Conservation (phyloP, 2,329 filamentous ascomycete species). For the Epichloe gansuensis region DNA sequence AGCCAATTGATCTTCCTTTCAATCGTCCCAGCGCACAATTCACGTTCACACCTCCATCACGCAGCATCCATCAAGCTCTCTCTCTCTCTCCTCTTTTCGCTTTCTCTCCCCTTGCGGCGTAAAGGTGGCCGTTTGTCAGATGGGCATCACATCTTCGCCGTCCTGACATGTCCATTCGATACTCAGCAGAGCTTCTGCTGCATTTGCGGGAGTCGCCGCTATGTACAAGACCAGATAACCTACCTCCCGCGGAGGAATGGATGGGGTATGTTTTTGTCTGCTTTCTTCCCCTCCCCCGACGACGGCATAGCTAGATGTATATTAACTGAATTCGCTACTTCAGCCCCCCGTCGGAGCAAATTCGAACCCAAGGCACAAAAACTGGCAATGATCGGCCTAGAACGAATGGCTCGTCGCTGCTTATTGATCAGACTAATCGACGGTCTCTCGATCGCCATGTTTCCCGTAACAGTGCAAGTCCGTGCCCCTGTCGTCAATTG, state of each 20-base stretch:
- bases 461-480: constrained; percentile 46
- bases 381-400: constrained; percentile 30
- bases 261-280: constrained; percentile 58
- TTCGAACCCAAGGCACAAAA: constrained; percentile 30
- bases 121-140: constrained; percentile 16
- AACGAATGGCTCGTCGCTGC: constrained; percentile 29
- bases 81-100: neutral
- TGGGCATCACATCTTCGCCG: constrained; percentile 24
- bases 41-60: neutral
- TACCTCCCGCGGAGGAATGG: constrained; percentile 86
- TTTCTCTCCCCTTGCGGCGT: constrained; percentile 7
- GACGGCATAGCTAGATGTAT: neutral
- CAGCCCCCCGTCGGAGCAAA: constrained; percentile 33
- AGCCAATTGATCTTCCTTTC: neutral
- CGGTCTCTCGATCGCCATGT: constrained; percentile 40
- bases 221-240: constrained; percentile 62
- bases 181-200: constrained; percentile 64
- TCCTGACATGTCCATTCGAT: constrained; percentile 45
- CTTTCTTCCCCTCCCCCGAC: neutral
- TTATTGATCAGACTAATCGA: constrained; percentile 38
- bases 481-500: constrained; percentile 15
- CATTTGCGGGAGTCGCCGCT: constrained; percentile 69
- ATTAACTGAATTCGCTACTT: neutral
- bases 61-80: neutral
- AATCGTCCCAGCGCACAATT: neutral